Conservation (phyloP, 148 eudicot species). For the Agrostemma githago region DNA sequence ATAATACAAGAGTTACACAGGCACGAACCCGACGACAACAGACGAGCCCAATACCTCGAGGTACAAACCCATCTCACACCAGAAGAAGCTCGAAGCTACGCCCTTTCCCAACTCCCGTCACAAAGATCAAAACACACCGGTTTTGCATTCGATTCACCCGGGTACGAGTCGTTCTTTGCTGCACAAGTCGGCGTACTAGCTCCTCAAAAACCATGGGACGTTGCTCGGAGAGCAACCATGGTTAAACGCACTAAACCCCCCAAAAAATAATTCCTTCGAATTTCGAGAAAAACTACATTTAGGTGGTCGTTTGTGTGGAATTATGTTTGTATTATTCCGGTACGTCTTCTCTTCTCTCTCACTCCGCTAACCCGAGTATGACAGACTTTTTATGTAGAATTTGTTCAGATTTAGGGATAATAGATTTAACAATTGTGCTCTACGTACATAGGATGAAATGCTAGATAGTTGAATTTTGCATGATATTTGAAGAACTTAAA, state of each 20-base stretch:
- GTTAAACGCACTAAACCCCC: slow-evolving; percentile 40
- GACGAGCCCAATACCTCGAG: slow-evolving; percentile 44
- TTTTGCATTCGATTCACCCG: slow-evolving; percentile 94
- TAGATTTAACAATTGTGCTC: neutral
- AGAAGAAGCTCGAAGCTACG: slow-evolving; percentile 66
- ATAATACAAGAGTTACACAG: slow-evolving; percentile 80
- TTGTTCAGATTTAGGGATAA: slow-evolving; percentile 18
- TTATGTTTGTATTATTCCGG: slow-evolving; percentile 13
- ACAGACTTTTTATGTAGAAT: slow-evolving; percentile 17
- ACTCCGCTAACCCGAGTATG: neutral
- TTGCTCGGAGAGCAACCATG: slow-evolving; percentile 80
- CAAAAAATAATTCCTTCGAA: slow-evolving; percentile 9
- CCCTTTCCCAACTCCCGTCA: slow-evolving; percentile 70
- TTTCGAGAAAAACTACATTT: slow-evolving; percentile 8
- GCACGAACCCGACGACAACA: slow-evolving; percentile 51
- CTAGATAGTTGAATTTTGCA: neutral
- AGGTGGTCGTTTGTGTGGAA: slow-evolving; percentile 26
- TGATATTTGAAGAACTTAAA: neutral
- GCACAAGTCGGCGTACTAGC: slow-evolving; percentile 71
- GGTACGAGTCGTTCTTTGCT: slow-evolving; percentile 92
- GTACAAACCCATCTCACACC: slow-evolving; percentile 50
- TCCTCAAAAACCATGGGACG: slow-evolving; percentile 94
- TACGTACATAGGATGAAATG: neutral
- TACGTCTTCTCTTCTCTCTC: neutral
- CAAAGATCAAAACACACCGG: slow-evolving; percentile 84